phyloP scores from a whole-genome alignment of 169 alveolate species.

The Toxoplasma gondii region DNA sequence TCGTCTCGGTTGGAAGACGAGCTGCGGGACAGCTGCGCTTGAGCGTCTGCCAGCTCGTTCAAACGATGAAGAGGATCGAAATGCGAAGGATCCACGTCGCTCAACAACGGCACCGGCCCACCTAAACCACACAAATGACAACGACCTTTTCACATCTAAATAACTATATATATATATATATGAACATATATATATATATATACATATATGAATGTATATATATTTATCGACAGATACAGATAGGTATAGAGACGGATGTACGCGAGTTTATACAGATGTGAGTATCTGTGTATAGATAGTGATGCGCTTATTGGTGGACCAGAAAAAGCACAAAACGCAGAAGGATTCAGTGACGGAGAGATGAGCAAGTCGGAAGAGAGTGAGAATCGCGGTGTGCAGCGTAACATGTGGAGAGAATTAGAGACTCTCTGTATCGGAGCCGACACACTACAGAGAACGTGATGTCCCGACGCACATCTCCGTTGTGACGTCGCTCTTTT shows the following conservation, averaged over 20 bases:
- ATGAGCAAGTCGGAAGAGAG: neutral
- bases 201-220: neutral
- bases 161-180: no score
- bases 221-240: neutral
- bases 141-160: neutral
- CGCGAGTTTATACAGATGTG: neutral
- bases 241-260: neutral
- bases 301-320: neutral
- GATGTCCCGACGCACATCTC: no score
- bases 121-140: conserved; percentile 25
- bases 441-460: no score
- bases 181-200: conserved; percentile 13
- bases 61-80: conserved; percentile 62
- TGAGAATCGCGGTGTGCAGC: neutral
- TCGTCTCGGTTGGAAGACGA: neutral
- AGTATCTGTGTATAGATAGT: neutral
- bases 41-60: conserved; percentile 64
- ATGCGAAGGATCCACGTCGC: conserved; percentile 65
- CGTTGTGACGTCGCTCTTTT: no score
- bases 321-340: no score
- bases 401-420: no score
- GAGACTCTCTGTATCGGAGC: no score
- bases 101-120: conserved; percentile 65
- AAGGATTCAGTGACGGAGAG: neutral
- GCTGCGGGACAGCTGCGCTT: neutral